Conservation (phyloP, 2,329 filamentous ascomycete species). For the Helicocarpus griseus region DNA sequence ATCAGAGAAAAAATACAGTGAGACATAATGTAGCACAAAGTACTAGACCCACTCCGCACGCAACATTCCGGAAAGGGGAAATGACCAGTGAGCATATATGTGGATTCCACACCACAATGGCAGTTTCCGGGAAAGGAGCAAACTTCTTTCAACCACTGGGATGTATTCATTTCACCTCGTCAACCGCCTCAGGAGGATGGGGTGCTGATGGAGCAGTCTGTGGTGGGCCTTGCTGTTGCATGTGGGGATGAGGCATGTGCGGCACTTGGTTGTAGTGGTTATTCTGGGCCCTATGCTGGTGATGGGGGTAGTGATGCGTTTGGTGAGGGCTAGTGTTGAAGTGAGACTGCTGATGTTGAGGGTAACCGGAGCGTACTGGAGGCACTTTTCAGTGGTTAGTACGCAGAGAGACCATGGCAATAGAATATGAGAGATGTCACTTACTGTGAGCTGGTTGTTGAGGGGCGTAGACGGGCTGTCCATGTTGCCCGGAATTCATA, state of each 20-base stretch:
- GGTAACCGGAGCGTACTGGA: slow-evolving; percentile 50
- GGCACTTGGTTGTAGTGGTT: slow-evolving; percentile 46
- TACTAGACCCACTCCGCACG: slow-evolving; percentile 1
- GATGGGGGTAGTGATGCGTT: slow-evolving; percentile 50
- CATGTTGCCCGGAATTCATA: slow-evolving; percentile 67
- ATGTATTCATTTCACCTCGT: slow-evolving; percentile 39
- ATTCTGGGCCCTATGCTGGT: slow-evolving; percentile 47
- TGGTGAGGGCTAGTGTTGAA: slow-evolving; percentile 59
- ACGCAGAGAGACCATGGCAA: slow-evolving; percentile 18
- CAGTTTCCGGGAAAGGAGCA: background rate
- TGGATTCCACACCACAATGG: background rate
- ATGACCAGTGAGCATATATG: background rate
- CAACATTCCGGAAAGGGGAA: slow-evolving; percentile 3
- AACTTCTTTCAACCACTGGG: background rate
- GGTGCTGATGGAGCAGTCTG: slow-evolving; percentile 24
- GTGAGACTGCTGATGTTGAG: slow-evolving; percentile 50
- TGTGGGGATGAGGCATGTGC: slow-evolving; percentile 34
- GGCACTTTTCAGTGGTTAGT: slow-evolving; percentile 39
- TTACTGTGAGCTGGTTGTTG: slow-evolving; percentile 67
- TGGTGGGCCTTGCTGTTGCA: slow-evolving; percentile 19
- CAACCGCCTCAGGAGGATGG: slow-evolving; percentile 33
- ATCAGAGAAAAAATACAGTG: slow-evolving; percentile 2
- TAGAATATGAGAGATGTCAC: slow-evolving; percentile 30
- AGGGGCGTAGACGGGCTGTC: slow-evolving; percentile 61
- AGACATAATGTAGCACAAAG: slow-evolving; percentile 1